These are phyloP conservation scores for Lactuca sativa DNA, from an alignment of 129 eudicot species.

Conservation along the genomic window DNA sequence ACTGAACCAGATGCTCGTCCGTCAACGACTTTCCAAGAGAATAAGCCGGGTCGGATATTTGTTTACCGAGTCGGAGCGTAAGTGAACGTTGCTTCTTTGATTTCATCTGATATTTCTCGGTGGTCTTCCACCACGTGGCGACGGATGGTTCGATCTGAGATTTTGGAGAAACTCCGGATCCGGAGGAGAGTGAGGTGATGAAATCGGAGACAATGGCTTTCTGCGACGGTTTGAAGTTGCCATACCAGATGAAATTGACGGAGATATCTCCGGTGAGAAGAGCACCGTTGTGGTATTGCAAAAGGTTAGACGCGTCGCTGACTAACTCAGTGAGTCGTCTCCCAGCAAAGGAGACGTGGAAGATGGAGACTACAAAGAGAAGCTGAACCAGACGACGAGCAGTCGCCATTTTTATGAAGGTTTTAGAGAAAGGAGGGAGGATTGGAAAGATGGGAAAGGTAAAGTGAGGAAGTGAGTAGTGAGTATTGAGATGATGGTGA, in stretches of 20 bases:
- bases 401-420: constrained; percentile 30
- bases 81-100: constrained; percentile 1
- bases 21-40: constrained; percentile 48
- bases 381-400: constrained; percentile 7
- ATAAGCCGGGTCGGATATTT: constrained; percentile 37
- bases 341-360: constrained; percentile 39
- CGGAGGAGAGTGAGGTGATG: constrained; percentile 33
- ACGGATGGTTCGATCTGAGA: constrained; percentile 42
- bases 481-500: constrained; percentile 1
- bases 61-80: constrained; percentile 29
- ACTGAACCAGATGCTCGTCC: constrained; percentile 23
- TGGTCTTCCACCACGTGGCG: constrained; percentile 51
- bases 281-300: constrained; percentile 72
- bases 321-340: constrained; percentile 43
- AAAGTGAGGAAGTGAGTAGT: neutral
- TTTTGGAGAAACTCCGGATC: neutral
- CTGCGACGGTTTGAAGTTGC: constrained; percentile 35
- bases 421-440: neutral
- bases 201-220: constrained; percentile 37
- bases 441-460: neutral
- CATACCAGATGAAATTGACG: constrained; percentile 50
- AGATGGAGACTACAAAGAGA: constrained; percentile 30
- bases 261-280: constrained; percentile 65
- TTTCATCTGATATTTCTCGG: constrained; percentile 32
- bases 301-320: constrained; percentile 30